Conservation (phyloP, 176 grass and related monocot genomes). For the Rhipidocladum racemiflorum region DNA sequence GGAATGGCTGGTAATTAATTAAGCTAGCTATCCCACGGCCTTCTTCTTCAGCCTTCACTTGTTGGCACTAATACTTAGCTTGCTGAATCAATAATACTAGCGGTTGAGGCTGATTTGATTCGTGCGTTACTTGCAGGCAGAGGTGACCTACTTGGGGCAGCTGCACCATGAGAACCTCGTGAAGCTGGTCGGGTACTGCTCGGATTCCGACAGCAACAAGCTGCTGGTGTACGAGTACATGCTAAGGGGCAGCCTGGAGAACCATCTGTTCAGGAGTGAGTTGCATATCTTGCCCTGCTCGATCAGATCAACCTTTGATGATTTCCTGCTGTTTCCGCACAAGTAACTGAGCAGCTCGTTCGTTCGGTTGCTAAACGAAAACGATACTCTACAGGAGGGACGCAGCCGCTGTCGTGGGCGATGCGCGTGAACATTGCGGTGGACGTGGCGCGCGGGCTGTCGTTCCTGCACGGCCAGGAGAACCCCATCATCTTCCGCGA, state of each 20-base stretch:
- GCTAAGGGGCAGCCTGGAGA: slow-evolving; percentile 83
- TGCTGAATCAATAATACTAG: too few relatives aligned
- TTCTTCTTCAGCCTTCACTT: neutral
- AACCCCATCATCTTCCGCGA: slow-evolving; percentile 78
- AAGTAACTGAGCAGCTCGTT: neutral
- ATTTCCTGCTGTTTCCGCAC: neutral
- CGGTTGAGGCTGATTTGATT: neutral
- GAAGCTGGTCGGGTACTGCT: slow-evolving; percentile 79
- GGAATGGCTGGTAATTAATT: slow-evolving; percentile 68
- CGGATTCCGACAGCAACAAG: slow-evolving; percentile 66
- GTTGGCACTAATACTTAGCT: too few relatives aligned
- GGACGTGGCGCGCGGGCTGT: slow-evolving; percentile 65
- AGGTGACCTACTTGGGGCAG: slow-evolving; percentile 80
- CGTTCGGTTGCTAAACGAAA: neutral
- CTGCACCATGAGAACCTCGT: slow-evolving; percentile 83
- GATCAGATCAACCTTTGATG: neutral
- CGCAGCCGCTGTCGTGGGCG: slow-evolving; percentile 64
- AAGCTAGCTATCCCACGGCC: neutral
- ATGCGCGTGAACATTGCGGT: slow-evolving; percentile 57
- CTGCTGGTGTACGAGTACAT: slow-evolving; percentile 92
- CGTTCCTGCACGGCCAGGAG: slow-evolving; percentile 59
- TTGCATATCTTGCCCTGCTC: neutral
- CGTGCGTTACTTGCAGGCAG: slow-evolving; percentile 30
- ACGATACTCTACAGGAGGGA: slow-evolving; percentile 25
- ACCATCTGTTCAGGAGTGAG: slow-evolving; percentile 84